phyloP scores from a whole-genome alignment of 129 eudicot genomes.

The Tagetes erecta region DNA sequence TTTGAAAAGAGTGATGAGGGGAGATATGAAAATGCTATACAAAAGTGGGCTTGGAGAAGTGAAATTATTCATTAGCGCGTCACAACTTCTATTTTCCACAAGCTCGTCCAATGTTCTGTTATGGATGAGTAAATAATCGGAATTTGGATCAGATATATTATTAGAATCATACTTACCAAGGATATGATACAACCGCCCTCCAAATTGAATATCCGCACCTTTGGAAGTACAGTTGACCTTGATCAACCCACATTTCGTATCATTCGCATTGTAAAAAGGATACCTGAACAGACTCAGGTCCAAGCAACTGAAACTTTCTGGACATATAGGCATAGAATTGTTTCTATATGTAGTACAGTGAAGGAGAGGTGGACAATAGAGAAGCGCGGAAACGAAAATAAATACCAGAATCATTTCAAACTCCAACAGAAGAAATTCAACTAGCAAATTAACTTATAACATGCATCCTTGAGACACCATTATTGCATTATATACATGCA shows the following conservation, averaged over 20 bases:
- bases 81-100: conserved; percentile 12
- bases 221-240: background rate
- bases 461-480: conserved; percentile 2
- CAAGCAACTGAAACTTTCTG: background rate
- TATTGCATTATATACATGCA: background rate
- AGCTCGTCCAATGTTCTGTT: background rate
- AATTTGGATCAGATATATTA: background rate
- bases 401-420: conserved; percentile 12
- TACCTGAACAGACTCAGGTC: background rate
- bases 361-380: conserved; percentile 14
- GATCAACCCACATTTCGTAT: conserved; percentile 8
- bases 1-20: conserved; percentile 37
- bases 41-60: conserved; percentile 29
- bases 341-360: background rate
- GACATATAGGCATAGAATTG: conserved; percentile 25
- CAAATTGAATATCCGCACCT: background rate
- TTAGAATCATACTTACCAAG: background rate
- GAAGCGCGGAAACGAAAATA: background rate
- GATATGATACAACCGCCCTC: background rate
- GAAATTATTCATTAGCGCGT: conserved; percentile 2
- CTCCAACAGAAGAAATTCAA: background rate
- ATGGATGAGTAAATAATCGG: background rate
- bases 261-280: background rate
- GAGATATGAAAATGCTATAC: conserved; percentile 13
- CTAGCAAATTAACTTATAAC: background rate